These are phyloP conservation scores for Luzula sylvatica DNA, from an alignment of 176 grass and related monocot genomes.

Conservation along the genomic window DNA sequence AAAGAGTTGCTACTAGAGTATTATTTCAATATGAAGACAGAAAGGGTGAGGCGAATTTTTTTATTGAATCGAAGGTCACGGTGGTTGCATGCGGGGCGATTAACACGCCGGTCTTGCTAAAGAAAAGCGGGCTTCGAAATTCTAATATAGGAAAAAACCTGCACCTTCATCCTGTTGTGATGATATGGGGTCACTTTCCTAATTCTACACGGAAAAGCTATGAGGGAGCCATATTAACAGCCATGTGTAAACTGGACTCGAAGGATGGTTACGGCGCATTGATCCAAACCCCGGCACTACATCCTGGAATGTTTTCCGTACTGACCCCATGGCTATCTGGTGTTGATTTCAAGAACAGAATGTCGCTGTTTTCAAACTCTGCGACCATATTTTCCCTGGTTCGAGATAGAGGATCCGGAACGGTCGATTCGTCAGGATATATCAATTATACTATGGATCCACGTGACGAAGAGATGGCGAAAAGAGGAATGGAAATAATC, in stretches of 20 bases:
- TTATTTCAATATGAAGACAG: conserved; percentile 29
- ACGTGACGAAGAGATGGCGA: conserved; percentile 35
- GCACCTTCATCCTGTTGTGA: conserved; percentile 50
- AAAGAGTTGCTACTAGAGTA: conserved; percentile 39
- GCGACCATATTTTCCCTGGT: conserved; percentile 56
- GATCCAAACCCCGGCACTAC: conserved; percentile 54
- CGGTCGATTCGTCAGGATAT: conserved; percentile 40
- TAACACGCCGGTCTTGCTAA: conserved; percentile 53
- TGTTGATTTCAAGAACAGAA: conserved; percentile 58
- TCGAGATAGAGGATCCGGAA: conserved; percentile 54
- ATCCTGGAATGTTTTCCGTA: conserved; percentile 33
- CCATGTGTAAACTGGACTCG: conserved; percentile 50
- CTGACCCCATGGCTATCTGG: conserved; percentile 67
- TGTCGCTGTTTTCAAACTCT: conserved; percentile 51
- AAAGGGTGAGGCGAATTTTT: conserved; percentile 26
- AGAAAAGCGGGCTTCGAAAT: conserved; percentile 53
- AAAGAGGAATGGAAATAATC: conserved; percentile 36
- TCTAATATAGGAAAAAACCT: conserved; percentile 84
- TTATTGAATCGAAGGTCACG: conserved; percentile 48
- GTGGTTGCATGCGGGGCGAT: conserved; percentile 53
- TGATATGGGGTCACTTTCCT: conserved; percentile 83
- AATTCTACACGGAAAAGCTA: conserved; percentile 41
- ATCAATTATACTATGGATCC: conserved; percentile 37
- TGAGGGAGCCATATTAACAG: conserved; percentile 85
- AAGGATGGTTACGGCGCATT: conserved; percentile 26